Conservation (phyloP, 805 yeast species). For the Metschnikowia bowlesiae region DNA sequence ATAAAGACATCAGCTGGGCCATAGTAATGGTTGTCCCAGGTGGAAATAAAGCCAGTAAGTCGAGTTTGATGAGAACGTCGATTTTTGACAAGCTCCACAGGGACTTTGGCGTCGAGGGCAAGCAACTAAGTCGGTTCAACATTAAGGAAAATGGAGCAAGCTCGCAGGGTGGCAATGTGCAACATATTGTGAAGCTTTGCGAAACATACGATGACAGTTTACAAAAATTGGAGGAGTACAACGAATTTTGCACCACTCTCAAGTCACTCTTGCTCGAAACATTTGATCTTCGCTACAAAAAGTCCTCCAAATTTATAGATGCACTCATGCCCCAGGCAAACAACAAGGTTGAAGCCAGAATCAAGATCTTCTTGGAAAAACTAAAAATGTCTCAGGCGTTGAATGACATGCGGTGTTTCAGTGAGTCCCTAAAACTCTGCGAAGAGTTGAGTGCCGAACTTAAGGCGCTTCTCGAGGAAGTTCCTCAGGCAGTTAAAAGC, state of each 20-base stretch:
- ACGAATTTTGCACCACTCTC: slow-evolving; percentile 37
- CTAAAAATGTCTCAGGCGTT: slow-evolving; percentile 51
- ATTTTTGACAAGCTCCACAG: slow-evolving; percentile 50
- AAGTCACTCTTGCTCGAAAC: slow-evolving; percentile 51
- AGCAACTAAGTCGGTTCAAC: slow-evolving; percentile 28
- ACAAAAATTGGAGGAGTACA: slow-evolving; percentile 51
- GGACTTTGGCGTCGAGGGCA: slow-evolving; percentile 46
- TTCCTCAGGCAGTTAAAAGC: background rate
- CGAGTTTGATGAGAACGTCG: slow-evolving; percentile 42
- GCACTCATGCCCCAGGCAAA: slow-evolving; percentile 29
- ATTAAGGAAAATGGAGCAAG: background rate
- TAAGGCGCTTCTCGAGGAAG: slow-evolving; percentile 4
- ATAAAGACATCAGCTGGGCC: slow-evolving; percentile 54
- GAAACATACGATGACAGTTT: slow-evolving; percentile 29
- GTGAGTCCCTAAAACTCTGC: slow-evolving; percentile 56
- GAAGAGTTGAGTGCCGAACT: slow-evolving; percentile 37
- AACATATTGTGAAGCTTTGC: slow-evolving; percentile 30
- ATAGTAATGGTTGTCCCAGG: slow-evolving; percentile 50
- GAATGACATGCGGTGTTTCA: slow-evolving; percentile 51
- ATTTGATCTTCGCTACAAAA: slow-evolving; percentile 33
- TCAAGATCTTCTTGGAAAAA: slow-evolving; percentile 34
- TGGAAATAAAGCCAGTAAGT: slow-evolving; percentile 29
- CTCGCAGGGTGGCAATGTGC: slow-evolving; percentile 13
- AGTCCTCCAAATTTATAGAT: slow-evolving; percentile 12
- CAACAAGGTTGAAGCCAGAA: slow-evolving; percentile 17